A percentile compares a stretch with the other conserved stretches of the same genome.
Conservation (phyloP, 192 early-diverging fungal genomes). For the Coemansia sp. region DNA sequence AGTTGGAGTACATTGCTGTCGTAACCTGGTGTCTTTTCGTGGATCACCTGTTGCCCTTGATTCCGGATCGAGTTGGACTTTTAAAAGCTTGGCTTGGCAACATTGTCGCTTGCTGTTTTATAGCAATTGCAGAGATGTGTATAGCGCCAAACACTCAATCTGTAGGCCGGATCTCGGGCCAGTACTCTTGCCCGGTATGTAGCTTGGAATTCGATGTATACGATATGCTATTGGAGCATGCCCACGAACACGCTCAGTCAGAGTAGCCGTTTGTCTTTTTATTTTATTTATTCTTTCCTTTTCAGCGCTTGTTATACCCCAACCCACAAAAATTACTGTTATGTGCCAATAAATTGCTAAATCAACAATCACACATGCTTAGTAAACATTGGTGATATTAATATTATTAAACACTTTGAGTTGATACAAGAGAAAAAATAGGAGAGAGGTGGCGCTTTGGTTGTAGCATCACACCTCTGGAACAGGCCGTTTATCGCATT, state of each 20-base stretch:
- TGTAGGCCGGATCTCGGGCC: background rate
- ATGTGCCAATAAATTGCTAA: constrained; percentile 1
- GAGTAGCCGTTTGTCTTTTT: background rate
- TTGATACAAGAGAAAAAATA: background rate
- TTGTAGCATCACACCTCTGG: background rate
- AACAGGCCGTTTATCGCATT: constrained; percentile 4
- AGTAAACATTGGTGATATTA: constrained; percentile 1
- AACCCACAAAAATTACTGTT: constrained; percentile 6
- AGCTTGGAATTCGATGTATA: background rate
- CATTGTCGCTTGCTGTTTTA: background rate
- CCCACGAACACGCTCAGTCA: background rate
- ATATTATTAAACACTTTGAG: constrained; percentile 10
- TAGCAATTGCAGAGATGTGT: background rate
- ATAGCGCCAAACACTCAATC: background rate
- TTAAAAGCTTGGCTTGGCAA: background rate
- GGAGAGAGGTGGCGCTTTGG: background rate
- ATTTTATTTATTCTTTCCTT: background rate
- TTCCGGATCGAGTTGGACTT: background rate
- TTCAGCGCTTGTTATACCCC: background rate
- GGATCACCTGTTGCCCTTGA: background rate
- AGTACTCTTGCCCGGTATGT: background rate
- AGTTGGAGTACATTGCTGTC: background rate
- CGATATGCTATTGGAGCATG: background rate
- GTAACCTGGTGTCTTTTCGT: background rate
- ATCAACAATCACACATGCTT: background rate